Percentiles rank a stretch among this genome's conserved stretches.
Conservation (phyloP, 2,329 filamentous ascomycete genomes). For the Beauveria varroae region DNA sequence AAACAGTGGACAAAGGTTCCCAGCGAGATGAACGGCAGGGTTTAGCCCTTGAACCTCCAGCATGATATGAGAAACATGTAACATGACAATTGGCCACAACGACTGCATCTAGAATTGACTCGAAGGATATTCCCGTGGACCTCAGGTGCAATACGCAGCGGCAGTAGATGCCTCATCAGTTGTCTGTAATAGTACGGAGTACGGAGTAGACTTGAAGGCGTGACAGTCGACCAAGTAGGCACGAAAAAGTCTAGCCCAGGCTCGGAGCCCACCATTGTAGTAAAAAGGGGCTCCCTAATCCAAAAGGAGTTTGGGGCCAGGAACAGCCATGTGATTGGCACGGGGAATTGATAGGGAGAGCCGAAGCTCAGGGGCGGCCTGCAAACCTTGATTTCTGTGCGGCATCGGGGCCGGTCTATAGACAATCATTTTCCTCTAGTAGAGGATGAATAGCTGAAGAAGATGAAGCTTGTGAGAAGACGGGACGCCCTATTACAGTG, state of each 20-base stretch:
- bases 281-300: not conserved
- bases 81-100: too few relatives aligned
- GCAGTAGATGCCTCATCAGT: too few relatives aligned
- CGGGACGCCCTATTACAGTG: not conserved
- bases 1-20: not conserved
- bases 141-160: too few relatives aligned
- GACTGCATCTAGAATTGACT: too few relatives aligned
- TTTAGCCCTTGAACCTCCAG: not conserved
- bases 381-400: not conserved
- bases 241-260: not conserved
- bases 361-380: constrained; percentile 7
- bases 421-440: not conserved
- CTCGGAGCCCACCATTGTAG: not conserved
- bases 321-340: constrained; percentile 15
- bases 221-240: too few relatives aligned
- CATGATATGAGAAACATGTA: not conserved
- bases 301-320: constrained; percentile 12
- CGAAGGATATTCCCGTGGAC: too few relatives aligned
- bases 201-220: not conserved
- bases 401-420: not conserved
- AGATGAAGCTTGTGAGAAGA: not conserved
- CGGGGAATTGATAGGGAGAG: constrained; percentile 11
- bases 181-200: too few relatives aligned
- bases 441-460: not conserved
- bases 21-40: not conserved